These are phyloP conservation scores for Backusella westeae DNA, from an alignment of 192 early-diverging fungal species.

Conservation along the genomic window DNA sequence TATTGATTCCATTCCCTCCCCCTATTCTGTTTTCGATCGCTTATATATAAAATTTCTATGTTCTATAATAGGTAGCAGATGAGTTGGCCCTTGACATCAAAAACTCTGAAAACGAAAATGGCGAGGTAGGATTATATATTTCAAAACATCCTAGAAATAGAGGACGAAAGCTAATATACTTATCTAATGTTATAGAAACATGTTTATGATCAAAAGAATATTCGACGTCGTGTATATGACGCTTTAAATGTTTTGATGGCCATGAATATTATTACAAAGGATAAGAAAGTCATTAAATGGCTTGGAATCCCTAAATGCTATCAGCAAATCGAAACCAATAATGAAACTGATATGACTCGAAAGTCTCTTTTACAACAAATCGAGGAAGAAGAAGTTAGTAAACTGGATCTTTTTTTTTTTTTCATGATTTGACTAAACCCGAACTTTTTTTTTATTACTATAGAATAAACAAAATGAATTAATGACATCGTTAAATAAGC, in stretches of 20 bases:
- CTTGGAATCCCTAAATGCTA: constrained; percentile 48
- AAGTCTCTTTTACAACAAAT: constrained; percentile 14
- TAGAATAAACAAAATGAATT: constrained; percentile 6
- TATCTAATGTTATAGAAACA: constrained; percentile 8
- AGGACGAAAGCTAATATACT: neutral
- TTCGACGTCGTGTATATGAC: constrained; percentile 69
- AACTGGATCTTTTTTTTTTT: neutral
- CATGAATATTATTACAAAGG: constrained; percentile 62
- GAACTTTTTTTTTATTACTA: neutral
- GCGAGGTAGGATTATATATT: neutral
- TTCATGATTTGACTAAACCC: neutral
- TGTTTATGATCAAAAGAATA: constrained; percentile 57
- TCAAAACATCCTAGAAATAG: neutral
- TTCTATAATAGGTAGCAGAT: constrained; percentile 43
- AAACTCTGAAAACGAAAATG: neutral
- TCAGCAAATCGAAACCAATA: neutral
- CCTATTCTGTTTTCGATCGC: neutral
- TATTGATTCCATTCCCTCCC: constrained; percentile 6
- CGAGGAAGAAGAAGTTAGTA: constrained; percentile 20
- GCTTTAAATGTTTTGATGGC: constrained; percentile 69
- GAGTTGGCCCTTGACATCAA: constrained; percentile 41
- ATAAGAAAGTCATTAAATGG: constrained; percentile 65
- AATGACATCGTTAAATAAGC: neutral
- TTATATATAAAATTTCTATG: neutral
- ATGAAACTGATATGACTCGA: neutral